These are phyloP conservation scores for Acacia concinna DNA, from an alignment of 331 rosid species.

Conservation along the genomic window DNA sequence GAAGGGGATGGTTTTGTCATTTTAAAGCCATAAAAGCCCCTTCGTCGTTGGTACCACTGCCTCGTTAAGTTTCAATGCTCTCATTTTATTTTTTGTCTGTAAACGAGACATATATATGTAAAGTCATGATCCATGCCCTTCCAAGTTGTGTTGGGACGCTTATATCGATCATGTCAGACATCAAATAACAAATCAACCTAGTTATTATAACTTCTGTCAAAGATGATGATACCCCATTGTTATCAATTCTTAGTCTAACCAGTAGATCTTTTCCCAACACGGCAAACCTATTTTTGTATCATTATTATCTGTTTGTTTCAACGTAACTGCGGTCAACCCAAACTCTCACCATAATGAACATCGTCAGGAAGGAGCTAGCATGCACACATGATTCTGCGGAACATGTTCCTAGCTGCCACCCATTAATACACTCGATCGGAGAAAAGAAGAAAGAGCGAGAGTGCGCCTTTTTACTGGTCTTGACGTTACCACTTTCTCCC, in stretches of 20 bases:
- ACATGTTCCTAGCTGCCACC: background rate
- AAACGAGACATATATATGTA: conserved; percentile 12
- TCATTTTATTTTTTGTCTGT: conserved; percentile 16
- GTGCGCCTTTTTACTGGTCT: background rate
- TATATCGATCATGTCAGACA: conserved; percentile 23
- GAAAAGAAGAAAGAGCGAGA: background rate
- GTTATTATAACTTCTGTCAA: background rate
- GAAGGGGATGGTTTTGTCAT: conserved; percentile 42
- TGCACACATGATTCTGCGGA: background rate
- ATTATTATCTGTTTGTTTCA: background rate
- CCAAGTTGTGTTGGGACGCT: conserved; percentile 40
- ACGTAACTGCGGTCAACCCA: conserved; percentile 27
- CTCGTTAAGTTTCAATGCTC: conserved; percentile 27
- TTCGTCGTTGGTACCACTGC: conserved; percentile 26
- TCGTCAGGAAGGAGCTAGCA: background rate
- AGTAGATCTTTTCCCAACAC: conserved; percentile 13
- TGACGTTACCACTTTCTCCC: background rate
- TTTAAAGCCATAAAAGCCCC: conserved; percentile 52
- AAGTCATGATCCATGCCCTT: conserved; percentile 38
- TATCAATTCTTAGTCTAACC: background rate
- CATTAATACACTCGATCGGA: conserved; percentile 4
- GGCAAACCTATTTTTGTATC: background rate
- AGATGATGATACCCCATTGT: background rate
- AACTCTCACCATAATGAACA: background rate
- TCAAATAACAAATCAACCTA: background rate